phyloP scores from a whole-genome alignment of 1,139 yeast genomes.

The Taphrina deformans region DNA sequence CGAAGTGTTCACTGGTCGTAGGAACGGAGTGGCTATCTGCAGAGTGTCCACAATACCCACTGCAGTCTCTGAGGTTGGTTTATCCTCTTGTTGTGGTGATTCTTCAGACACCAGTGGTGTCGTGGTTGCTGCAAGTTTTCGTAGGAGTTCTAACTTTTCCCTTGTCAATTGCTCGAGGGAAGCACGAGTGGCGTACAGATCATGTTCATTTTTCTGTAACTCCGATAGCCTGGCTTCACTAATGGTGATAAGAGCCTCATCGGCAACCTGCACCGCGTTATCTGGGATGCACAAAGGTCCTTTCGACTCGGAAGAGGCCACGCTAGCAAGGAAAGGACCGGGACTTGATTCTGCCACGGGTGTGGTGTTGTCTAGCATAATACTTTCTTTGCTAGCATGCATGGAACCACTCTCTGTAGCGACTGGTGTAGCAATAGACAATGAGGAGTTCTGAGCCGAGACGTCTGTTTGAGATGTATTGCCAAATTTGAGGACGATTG shows the following conservation, averaged over 20 bases:
- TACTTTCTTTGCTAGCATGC: too few species aligned
- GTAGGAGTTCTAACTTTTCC: background rate
- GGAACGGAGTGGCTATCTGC: background rate
- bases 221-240: background rate
- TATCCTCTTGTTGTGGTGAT: background rate
- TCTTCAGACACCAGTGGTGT: background rate
- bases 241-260: background rate
- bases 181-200: background rate
- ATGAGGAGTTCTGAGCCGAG: background rate
- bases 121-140: background rate
- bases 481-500: background rate
- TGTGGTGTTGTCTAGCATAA: too few species aligned
- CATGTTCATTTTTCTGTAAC: background rate
- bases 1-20: background rate
- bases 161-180: background rate
- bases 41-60: background rate
- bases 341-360: background rate
- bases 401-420: too few species aligned
- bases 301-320: too few species aligned
- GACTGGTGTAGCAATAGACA: too few species aligned
- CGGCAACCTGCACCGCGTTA: too few species aligned
- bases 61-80: background rate
- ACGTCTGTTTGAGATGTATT: background rate
- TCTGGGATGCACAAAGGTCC: too few species aligned
- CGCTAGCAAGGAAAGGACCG: too few species aligned